Base-by-base conservation (phyloP, 495 filamentous ascomycete genomes). In the Cenococcum geophilum region DNA sequence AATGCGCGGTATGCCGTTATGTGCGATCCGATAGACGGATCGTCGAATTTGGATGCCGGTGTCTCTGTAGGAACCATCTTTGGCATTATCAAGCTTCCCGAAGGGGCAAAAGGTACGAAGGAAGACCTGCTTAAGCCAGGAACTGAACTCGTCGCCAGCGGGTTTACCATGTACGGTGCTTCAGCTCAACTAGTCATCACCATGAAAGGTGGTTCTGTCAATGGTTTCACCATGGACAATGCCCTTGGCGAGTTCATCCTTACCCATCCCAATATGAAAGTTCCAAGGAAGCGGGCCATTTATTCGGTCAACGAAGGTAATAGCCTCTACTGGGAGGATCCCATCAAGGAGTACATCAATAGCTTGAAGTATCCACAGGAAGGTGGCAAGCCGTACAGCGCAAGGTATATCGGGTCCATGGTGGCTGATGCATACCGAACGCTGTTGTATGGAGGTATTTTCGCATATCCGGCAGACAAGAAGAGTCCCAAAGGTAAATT, bases 231-330 rank as follows among this genome's bases (percentile, higher is more conserved):
- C 23, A 82, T 98, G 69, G 93, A 98, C 76, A 92, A 89, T 73
- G 88, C 89, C 37, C 82, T 98, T 43, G 93, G 93, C 74, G 93
- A 98, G 79, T 98, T 98, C 78, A 98, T 98, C 77, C 82, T 97
- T 51, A 95, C 93, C 6, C 93, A 98, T 75, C 92, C 93, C 32
- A 77, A 97, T 72, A 97, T 98, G 92, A 76, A 77, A 43, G 84
- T 98, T 48, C 93, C 93, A 25, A 78, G 79, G 71, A 79, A 80
- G 73, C 81, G 92, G 50, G 77, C 85, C 58, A 98, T 98, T 72
- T 98, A 98, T 83, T 95, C 90, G 50, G 91, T 96, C 76, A 98
- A 98, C 76, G 93, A 98, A 78, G 93, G 93, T 61, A 97, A 98
- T 80, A 90, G 86, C 69, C 77, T 89, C 58, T 97, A 96, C 80